These are phyloP conservation scores for Scedosporium apiospermum DNA, from an alignment of 2,329 filamentous ascomycete species.

Conservation along the genomic window DNA sequence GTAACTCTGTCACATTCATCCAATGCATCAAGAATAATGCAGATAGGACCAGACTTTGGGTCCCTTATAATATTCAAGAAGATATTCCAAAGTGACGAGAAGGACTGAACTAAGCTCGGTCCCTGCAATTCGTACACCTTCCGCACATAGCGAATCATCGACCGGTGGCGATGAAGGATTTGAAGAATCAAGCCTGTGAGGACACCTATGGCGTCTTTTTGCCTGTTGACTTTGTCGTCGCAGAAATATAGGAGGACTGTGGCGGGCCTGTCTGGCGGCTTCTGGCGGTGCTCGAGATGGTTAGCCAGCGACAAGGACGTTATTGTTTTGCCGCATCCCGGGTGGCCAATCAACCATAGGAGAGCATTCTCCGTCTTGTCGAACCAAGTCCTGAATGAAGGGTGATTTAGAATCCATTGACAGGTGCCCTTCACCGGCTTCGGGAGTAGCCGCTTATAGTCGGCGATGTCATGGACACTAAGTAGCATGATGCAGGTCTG, in stretches of 20 bases:
- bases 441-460: slow-evolving; percentile 20
- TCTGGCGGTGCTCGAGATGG: slow-evolving; percentile 14
- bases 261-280: slow-evolving; percentile 3
- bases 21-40: slow-evolving; percentile 26
- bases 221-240: slow-evolving; percentile 21
- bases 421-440: slow-evolving; percentile 23
- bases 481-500: slow-evolving; percentile 22
- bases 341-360: slow-evolving; percentile 26
- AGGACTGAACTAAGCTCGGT: slow-evolving; percentile 20
- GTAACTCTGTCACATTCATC: slow-evolving; percentile 25
- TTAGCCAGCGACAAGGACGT: slow-evolving; percentile 23
- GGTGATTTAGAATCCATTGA: slow-evolving; percentile 22
- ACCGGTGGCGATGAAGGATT: slow-evolving; percentile 20
- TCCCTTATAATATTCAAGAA: slow-evolving; percentile 22
- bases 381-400: slow-evolving; percentile 20
- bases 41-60: slow-evolving; percentile 16
- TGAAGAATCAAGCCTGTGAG: slow-evolving; percentile 25
- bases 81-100: slow-evolving; percentile 23
- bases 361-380: slow-evolving; percentile 17
- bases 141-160: slow-evolving; percentile 21
- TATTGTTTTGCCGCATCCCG: slow-evolving; percentile 27
- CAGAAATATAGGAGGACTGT: slow-evolving; percentile 23
- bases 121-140: slow-evolving; percentile 20
- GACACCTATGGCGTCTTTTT: slow-evolving; percentile 24
- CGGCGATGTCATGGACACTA: slow-evolving; percentile 17